These are phyloP conservation scores for Parathielavia appendiculata DNA, from an alignment of 495 filamentous ascomycete genomes.

Conservation along the genomic window DNA sequence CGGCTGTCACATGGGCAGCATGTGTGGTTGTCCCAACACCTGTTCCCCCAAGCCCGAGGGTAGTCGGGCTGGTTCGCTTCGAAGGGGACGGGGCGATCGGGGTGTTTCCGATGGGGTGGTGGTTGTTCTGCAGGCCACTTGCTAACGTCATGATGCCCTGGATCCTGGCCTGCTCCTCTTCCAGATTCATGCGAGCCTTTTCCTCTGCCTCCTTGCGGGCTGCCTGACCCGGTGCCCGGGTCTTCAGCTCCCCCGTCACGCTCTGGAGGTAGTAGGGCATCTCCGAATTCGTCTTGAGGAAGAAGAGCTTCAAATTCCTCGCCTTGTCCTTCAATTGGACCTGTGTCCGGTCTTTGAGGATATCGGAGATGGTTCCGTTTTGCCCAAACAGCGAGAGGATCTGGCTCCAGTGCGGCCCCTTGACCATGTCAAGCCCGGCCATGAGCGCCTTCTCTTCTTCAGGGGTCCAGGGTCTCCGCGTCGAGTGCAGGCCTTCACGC, in stretches of 20 bases:
- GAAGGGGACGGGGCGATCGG: conserved; percentile 16
- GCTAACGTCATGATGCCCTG: conserved; percentile 58
- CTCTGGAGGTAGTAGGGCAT: conserved; percentile 87
- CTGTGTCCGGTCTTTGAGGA: conserved; percentile 87
- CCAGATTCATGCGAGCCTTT: conserved; percentile 57
- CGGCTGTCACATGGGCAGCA: neutral
- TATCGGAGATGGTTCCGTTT: conserved; percentile 75
- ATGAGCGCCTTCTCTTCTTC: conserved; percentile 92
- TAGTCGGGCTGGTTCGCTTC: conserved; percentile 15
- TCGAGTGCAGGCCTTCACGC: conserved; percentile 72
- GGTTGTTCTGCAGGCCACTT: conserved; percentile 39
- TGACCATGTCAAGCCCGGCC: conserved; percentile 84
- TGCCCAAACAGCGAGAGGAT: conserved; percentile 85
- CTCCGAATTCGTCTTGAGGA: conserved; percentile 87
- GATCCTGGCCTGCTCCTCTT: conserved; percentile 68
- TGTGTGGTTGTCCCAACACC: neutral
- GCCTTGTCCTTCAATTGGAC: conserved; percentile 96
- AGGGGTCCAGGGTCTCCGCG: conserved; percentile 80
- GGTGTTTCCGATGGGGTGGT: conserved; percentile 15
- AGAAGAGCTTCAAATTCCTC: conserved; percentile 89
- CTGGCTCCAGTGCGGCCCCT: conserved; percentile 93
- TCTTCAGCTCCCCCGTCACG: conserved; percentile 92
- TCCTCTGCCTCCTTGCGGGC: conserved; percentile 77
- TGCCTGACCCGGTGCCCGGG: conserved; percentile 76
- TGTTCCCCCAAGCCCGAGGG: conserved; percentile 10